phyloP scores from a whole-genome alignment of 352 stramenopile genomes.

The Globisporangium spinosum region DNA sequence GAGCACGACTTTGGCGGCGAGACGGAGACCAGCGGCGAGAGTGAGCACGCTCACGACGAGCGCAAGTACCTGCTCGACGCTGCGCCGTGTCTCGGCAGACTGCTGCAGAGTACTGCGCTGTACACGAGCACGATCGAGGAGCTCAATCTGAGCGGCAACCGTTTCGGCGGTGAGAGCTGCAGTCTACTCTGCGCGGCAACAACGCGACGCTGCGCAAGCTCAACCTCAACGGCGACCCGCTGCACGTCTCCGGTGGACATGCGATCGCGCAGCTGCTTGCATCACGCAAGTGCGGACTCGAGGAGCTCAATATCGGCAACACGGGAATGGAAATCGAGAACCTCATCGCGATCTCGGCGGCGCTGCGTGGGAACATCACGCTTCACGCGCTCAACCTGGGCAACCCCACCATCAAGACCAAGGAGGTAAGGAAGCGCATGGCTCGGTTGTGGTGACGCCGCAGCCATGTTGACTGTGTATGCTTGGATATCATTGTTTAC shows the following conservation, averaged over 20 bases:
- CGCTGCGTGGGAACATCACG: conserved; percentile 37
- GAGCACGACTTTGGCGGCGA: conserved; percentile 22
- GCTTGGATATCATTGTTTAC: not conserved
- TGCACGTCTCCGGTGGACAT: conserved; percentile 44
- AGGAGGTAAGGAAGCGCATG: conserved; percentile 28
- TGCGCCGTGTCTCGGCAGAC: conserved; percentile 35
- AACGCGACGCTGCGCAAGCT: conserved; percentile 38
- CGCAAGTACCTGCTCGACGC: conserved; percentile 43
- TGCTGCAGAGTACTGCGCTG: conserved; percentile 44
- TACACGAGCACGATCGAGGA: conserved; percentile 51
- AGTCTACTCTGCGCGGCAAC: conserved; percentile 46
- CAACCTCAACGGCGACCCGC: conserved; percentile 49
- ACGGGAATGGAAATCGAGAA: conserved; percentile 60
- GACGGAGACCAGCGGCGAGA: conserved; percentile 17
- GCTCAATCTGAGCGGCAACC: conserved; percentile 60
- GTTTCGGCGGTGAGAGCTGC: conserved; percentile 53
- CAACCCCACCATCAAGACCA: conserved; percentile 51
- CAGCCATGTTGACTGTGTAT: not conserved
- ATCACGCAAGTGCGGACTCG: conserved; percentile 27
- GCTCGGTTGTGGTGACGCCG: not conserved
- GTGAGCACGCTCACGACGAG: conserved; percentile 28
- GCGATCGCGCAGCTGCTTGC: conserved; percentile 47
- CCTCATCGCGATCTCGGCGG: conserved; percentile 58
- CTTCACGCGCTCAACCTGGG: conserved; percentile 51
- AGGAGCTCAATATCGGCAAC: conserved; percentile 53